phyloP scores from a whole-genome alignment of 2,329 filamentous ascomycete genomes.

The Hypoxylon sp. region DNA sequence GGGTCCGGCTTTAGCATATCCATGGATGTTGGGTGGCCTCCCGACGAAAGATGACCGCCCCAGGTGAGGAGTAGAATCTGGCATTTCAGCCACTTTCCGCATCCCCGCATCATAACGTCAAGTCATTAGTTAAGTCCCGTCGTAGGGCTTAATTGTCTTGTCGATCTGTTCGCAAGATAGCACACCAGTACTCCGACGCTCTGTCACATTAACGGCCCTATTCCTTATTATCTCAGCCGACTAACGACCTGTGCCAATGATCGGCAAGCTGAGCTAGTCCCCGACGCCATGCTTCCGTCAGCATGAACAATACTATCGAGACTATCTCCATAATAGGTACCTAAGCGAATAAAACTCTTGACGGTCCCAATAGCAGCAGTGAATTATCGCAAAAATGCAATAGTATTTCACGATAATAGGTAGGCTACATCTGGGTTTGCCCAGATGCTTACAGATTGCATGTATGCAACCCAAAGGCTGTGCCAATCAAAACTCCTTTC shows the following conservation, averaged over 20 bases:
- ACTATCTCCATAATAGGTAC: conserved; percentile 11
- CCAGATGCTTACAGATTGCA: conserved; percentile 34
- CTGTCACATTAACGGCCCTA: neutral
- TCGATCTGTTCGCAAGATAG: conserved; percentile 9
- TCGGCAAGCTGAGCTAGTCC: conserved; percentile 35
- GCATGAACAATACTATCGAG: conserved; percentile 13
- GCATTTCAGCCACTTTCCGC: conserved; percentile 19
- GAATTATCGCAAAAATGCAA: conserved; percentile 7
- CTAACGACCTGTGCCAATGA: conserved; percentile 16
- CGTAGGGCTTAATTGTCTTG: conserved; percentile 11
- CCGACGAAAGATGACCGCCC: conserved; percentile 18
- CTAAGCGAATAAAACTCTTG: conserved; percentile 10
- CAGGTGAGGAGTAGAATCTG: neutral
- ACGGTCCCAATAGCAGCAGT: conserved; percentile 18
- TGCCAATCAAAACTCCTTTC: conserved; percentile 17
- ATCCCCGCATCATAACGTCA: too few relatives aligned
- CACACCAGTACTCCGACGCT: neutral
- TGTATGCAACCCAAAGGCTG: conserved; percentile 9
- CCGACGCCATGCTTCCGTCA: conserved; percentile 31
- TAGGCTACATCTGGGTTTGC: conserved; percentile 5
- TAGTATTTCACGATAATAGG: conserved; percentile 20
- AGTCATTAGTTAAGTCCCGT: neutral
- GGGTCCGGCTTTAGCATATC: conserved; percentile 19
- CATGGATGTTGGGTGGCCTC: conserved; percentile 26
- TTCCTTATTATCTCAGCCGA: conserved; percentile 21